phyloP scores from a whole-genome alignment of 306 rosid species.

The Cicer chorassanicum region DNA sequence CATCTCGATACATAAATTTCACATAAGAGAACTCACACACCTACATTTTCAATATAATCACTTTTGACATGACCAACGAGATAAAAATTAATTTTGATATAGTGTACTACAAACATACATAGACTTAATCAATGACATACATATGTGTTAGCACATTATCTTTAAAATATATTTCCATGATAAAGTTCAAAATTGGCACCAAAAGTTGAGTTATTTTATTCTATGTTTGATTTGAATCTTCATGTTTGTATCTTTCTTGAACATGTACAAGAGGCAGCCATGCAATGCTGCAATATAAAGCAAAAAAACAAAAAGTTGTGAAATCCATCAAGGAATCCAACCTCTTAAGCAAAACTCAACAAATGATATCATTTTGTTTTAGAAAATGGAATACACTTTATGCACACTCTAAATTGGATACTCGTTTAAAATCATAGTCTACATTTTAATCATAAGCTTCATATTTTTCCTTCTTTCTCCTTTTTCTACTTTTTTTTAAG shows the following conservation, averaged over 20 bases:
- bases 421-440: slow-evolving; percentile 55
- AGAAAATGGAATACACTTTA: slow-evolving; percentile 69
- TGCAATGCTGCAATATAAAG: slow-evolving; percentile 46
- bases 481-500: slow-evolving; percentile 46
- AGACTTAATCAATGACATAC: slow-evolving; percentile 33
- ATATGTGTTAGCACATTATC: slow-evolving; percentile 23
- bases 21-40: neutral
- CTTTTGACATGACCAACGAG: neutral
- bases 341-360: slow-evolving; percentile 58
- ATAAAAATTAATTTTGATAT: neutral
- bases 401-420: slow-evolving; percentile 58
- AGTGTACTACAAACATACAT: neutral
- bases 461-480: slow-evolving; percentile 36
- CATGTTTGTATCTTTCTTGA: slow-evolving; percentile 36
- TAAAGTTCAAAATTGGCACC: slow-evolving; percentile 43
- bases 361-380: slow-evolving; percentile 63
- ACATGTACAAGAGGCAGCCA: slow-evolving; percentile 34
- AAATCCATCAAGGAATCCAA: slow-evolving; percentile 60
- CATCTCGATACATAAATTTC: too few species aligned
- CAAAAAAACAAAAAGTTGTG: slow-evolving; percentile 46
- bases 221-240: slow-evolving; percentile 34
- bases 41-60: neutral
- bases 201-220: slow-evolving; percentile 34
- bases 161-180: slow-evolving; percentile 28
- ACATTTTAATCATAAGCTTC: slow-evolving; percentile 63